Evolutionary conservation across 768 basidiomycete species (phyloP).

Genomic region (Goffeauzyma gilvescens): DNA sequence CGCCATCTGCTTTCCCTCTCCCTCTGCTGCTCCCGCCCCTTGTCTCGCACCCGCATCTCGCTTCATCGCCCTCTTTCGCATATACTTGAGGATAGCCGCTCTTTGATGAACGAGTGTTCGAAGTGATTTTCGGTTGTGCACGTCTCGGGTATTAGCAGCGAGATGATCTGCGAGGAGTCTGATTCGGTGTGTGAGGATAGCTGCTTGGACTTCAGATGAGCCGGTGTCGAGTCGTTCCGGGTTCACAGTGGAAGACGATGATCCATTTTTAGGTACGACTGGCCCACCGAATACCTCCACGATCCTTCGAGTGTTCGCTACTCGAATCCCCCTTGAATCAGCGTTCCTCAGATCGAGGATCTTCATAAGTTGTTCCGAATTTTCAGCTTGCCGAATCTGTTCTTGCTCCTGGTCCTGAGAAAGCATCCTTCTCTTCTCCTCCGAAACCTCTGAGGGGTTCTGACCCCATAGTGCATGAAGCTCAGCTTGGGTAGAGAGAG

Average conservation of each 20-base stretch:
- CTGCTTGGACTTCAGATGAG: conserved; percentile 40
- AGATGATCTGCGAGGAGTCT: conserved; percentile 65
- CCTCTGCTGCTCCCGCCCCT: conserved; percentile 34
- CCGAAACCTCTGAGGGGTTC: background rate
- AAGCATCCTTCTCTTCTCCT: too few relatives aligned
- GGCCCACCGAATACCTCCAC: conserved; percentile 53
- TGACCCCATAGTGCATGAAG: background rate
- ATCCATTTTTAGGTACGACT: too few relatives aligned
- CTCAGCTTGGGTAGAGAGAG: conserved; percentile 2
- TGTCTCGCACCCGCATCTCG: background rate
- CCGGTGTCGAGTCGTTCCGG: conserved; percentile 5
- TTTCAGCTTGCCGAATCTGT: conserved; percentile 37
- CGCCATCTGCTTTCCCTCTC: conserved; percentile 41
- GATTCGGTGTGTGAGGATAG: conserved; percentile 67
- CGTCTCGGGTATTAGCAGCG: conserved; percentile 45
- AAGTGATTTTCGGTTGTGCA: conserved; percentile 53
- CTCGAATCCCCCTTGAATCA: conserved; percentile 65
- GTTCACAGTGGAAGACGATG: background rate
- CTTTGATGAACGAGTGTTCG: conserved; percentile 62
- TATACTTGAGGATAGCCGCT: conserved; percentile 62
- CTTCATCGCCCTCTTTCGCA: conserved; percentile 27
- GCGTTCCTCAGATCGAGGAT: conserved; percentile 73
- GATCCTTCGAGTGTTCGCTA: conserved; percentile 65
- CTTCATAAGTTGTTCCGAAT: conserved; percentile 40
- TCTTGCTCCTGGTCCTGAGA: conserved; percentile 30